phyloP scores from a whole-genome alignment of 2,329 filamentous ascomycete species.

The Parastagonospora nodorum region DNA sequence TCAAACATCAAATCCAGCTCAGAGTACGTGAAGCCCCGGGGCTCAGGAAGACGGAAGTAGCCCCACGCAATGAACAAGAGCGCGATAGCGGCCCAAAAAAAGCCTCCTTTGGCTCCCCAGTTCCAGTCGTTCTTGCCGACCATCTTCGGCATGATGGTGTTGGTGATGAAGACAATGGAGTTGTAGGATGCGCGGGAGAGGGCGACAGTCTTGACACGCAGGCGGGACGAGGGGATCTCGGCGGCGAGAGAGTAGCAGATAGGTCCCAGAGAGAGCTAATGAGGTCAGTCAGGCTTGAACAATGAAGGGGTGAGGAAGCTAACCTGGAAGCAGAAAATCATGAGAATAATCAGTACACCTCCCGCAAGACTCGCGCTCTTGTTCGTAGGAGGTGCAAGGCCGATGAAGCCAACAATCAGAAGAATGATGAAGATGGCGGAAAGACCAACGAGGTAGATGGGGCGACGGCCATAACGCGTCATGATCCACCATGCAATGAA shows the following conservation, averaged over 20 bases:
- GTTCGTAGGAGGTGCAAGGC: slow-evolving; percentile 52
- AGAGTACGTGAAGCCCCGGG: slow-evolving; percentile 25
- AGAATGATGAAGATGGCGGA: slow-evolving; percentile 24
- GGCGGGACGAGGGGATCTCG: slow-evolving; percentile 77
- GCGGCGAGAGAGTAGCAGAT: slow-evolving; percentile 86
- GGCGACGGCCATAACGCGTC: slow-evolving; percentile 74
- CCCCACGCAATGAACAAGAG: slow-evolving; percentile 26
- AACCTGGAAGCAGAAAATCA: slow-evolving; percentile 34
- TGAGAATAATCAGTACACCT: slow-evolving; percentile 28
- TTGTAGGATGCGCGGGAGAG: slow-evolving; percentile 63
- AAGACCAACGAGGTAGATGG: slow-evolving; percentile 71
- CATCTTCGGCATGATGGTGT: slow-evolving; percentile 31
- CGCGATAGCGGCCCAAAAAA: slow-evolving; percentile 29
- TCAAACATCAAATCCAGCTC: slow-evolving; percentile 30
- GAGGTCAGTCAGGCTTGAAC: slow-evolving; percentile 69
- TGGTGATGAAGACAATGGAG: slow-evolving; percentile 27
- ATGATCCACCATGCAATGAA: slow-evolving; percentile 81
- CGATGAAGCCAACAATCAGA: slow-evolving; percentile 71
- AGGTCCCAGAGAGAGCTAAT: slow-evolving; percentile 73
- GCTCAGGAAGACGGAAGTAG: slow-evolving; percentile 30
- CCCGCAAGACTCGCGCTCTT: slow-evolving; percentile 52
- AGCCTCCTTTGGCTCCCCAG: slow-evolving; percentile 30
- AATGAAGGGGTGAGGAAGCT: not conserved
- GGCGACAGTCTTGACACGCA: slow-evolving; percentile 88
- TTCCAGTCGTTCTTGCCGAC: slow-evolving; percentile 30